Conservation (phyloP, 2,329 filamentous ascomycete genomes). For the Xylariaceae sp. region DNA sequence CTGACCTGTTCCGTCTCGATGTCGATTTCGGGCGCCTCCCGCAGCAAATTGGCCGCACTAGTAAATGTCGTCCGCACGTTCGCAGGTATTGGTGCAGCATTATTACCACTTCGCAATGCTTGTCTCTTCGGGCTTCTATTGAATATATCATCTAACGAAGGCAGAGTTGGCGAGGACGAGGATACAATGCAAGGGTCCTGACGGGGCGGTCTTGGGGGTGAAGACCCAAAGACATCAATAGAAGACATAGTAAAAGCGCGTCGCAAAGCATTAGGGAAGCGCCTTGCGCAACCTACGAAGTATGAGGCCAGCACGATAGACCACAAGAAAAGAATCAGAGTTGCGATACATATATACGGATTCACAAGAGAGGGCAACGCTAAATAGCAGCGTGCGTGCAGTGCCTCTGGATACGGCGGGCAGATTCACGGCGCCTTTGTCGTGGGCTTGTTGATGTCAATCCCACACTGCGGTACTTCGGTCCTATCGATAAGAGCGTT, state of each 20-base stretch:
- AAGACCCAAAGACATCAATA: conserved; percentile 25
- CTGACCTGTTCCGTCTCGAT: conserved; percentile 24
- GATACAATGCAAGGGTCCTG: conserved; percentile 25
- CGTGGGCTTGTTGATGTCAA: too few species aligned
- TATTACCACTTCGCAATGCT: conserved; percentile 32
- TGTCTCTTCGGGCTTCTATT: conserved; percentile 31
- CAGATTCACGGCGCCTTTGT: too few species aligned
- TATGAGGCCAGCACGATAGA: conserved; percentile 13
- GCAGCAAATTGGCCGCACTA: conserved; percentile 36
- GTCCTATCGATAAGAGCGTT: too few species aligned
- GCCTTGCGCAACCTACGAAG: conserved; percentile 42
- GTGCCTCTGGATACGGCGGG: too few species aligned
- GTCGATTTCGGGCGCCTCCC: conserved; percentile 28
- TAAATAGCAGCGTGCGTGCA: too few species aligned
- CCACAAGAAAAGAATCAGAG: not conserved
- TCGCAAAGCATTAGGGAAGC: conserved; percentile 32
- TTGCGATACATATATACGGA: conserved; percentile 1
- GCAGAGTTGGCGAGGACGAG: conserved; percentile 54
- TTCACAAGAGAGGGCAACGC: too few species aligned
- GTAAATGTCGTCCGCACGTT: conserved; percentile 35
- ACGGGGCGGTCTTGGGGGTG: conserved; percentile 19
- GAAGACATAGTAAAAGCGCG: conserved; percentile 28
- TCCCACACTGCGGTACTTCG: too few species aligned
- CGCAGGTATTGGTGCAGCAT: conserved; percentile 32
- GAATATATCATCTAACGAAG: conserved; percentile 46